A percentile compares a stretch with the other conserved stretches of the same genome.
These are phyloP conservation scores for Clausena lansium DNA, from an alignment of 345 rosid species.

Conservation along the genomic window DNA sequence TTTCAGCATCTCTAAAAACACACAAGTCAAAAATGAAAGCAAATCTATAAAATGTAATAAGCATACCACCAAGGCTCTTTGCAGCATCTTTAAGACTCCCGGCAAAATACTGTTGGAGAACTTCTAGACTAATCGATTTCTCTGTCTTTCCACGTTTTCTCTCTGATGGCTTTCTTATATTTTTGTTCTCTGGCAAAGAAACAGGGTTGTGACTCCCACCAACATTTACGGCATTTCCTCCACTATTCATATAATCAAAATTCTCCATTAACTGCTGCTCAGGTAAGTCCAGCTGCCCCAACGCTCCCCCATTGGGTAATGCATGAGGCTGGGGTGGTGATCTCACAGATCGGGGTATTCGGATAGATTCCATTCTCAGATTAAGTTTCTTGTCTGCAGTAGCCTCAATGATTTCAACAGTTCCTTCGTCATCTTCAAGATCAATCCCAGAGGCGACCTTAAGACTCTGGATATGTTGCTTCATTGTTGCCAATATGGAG, in stretches of 20 bases:
- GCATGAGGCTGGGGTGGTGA: constrained; percentile 27
- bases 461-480: constrained; percentile 73
- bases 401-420: constrained; percentile 65
- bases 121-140: constrained; percentile 83
- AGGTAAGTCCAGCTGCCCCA: constrained; percentile 23
- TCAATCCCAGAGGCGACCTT: constrained; percentile 68
- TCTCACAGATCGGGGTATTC: constrained; percentile 35
- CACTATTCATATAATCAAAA: constrained; percentile 32
- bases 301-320: constrained; percentile 25
- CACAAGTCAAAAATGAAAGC: background rate
- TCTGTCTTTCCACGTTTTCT: constrained; percentile 89
- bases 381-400: constrained; percentile 43
- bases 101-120: constrained; percentile 81
- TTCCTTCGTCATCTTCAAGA: constrained; percentile 49
- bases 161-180: constrained; percentile 43
- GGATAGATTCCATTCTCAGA: constrained; percentile 45
- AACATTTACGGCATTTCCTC: constrained; percentile 17
- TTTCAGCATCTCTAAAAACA: background rate
- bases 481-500: constrained; percentile 72
- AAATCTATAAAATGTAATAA: constrained; percentile 5
- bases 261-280: constrained; percentile 35
- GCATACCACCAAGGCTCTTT: constrained; percentile 91
- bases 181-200: constrained; percentile 39
- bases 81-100: constrained; percentile 98
- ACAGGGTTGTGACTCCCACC: constrained; percentile 28